A percentile compares a stretch with the other conserved stretches of the same genome.
Evolutionary conservation across 2,329 filamentous ascomycete genomes (phyloP).

Genomic region (Calonectria hawksworthii): DNA sequence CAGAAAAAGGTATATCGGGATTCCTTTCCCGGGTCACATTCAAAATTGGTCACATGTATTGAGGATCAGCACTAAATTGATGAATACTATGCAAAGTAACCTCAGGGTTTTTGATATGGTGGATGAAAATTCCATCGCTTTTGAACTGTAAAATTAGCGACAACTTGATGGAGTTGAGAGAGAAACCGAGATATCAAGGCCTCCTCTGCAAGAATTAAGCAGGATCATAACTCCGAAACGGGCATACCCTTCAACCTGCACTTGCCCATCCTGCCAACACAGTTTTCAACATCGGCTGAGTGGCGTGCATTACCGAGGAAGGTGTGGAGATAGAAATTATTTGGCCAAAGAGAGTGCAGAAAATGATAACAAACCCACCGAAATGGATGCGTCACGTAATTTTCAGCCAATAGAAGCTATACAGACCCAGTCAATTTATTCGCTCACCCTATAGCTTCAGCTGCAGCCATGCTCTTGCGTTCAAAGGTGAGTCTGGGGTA

Average conservation of each 20-base stretch:
- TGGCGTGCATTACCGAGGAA: neutral
- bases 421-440: neutral
- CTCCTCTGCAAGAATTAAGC: neutral
- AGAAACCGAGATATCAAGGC: neutral
- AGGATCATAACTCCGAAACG: too few relatives aligned
- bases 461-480: neutral
- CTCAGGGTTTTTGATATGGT: neutral
- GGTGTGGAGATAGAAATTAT: neutral
- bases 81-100: neutral
- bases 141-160: neutral
- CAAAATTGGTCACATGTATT: neutral
- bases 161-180: too few relatives aligned
- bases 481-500: neutral
- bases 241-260: too few relatives aligned
- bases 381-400: neutral
- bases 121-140: neutral
- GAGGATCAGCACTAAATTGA: neutral
- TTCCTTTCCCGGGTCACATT: neutral
- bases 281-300: neutral
- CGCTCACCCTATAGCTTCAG: neutral
- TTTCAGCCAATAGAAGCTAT: neutral
- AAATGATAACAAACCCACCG: neutral
- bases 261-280: neutral
- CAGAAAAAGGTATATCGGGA: neutral
- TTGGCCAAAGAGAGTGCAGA: neutral